Conservation (phyloP, 768 basidiomycete species). For the Nidularia pulvinata region DNA sequence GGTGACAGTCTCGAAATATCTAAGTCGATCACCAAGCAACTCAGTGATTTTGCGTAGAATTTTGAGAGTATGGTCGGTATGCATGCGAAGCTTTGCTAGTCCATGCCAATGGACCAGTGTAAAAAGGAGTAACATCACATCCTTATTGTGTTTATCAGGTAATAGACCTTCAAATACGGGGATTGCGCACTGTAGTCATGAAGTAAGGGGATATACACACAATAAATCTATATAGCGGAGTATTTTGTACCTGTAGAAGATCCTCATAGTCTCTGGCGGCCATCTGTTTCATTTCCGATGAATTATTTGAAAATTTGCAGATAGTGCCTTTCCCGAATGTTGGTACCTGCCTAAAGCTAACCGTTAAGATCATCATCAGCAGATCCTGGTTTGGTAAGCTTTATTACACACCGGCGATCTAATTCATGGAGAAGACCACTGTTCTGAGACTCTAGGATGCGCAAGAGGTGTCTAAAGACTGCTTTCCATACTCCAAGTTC, state of each 20-base stretch:
- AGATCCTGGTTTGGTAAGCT: no score
- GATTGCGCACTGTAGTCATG: not conserved
- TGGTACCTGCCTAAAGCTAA: conserved; percentile 18
- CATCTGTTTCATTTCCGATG: conserved; percentile 27
- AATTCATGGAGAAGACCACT: not conserved
- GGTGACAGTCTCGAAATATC: no score
- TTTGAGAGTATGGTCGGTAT: not conserved
- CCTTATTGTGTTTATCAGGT: not conserved
- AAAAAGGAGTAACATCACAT: not conserved
- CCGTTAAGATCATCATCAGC: no score
- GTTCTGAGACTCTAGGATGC: conserved; percentile 16
- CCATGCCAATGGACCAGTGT: not conserved
- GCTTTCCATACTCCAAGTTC: conserved; percentile 37
- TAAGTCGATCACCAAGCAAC: no score
- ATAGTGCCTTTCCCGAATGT: conserved; percentile 25
- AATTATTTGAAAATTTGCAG: conserved; percentile 19
- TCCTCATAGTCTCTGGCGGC: conserved; percentile 35
- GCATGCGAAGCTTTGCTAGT: not conserved
- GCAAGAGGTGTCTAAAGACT: conserved; percentile 31
- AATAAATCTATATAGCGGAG: not conserved
- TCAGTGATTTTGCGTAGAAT: no score
- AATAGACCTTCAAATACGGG: not conserved
- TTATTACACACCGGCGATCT: not conserved
- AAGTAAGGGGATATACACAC: not conserved
- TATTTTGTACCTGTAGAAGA: conserved; percentile 28